These are phyloP conservation scores for Adansonia gregorii DNA, from an alignment of 441 rosid species.

Conservation along the genomic window DNA sequence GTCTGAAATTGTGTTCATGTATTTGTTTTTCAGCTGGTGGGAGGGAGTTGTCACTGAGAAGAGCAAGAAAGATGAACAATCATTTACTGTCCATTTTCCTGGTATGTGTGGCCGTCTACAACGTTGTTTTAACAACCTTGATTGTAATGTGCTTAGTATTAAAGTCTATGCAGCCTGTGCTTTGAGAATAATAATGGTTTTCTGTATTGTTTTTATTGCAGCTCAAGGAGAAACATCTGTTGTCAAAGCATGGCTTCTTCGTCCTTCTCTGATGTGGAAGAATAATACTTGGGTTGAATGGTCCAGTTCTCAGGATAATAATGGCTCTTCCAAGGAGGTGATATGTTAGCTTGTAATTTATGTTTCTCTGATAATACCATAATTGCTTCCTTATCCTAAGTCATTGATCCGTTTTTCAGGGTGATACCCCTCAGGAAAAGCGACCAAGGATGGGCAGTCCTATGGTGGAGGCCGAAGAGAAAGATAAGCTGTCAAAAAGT, in stretches of 20 bases:
- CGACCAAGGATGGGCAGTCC: conserved; percentile 60
- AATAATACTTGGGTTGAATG: conserved; percentile 89
- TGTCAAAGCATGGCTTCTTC: conserved; percentile 80
- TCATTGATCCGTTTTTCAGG: conserved; percentile 53
- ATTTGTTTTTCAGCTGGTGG: conserved; percentile 72
- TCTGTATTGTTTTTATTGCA: conserved; percentile 40
- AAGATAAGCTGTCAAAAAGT: conserved; percentile 50
- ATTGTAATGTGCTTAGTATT: conserved; percentile 8
- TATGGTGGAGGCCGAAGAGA: conserved; percentile 48
- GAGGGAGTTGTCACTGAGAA: conserved; percentile 87
- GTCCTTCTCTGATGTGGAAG: conserved; percentile 87
- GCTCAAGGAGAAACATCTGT: conserved; percentile 68
- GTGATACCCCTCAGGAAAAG: conserved; percentile 88
- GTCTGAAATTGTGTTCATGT: conserved; percentile 18
- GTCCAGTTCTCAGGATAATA: conserved; percentile 52
- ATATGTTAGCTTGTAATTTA: conserved; percentile 19
- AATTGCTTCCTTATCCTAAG: conserved; percentile 28
- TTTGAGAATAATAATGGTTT: conserved; percentile 18
- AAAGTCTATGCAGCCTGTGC: conserved; percentile 13
- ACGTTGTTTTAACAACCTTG: background rate
- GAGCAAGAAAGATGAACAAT: conserved; percentile 76
- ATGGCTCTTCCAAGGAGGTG: conserved; percentile 55
- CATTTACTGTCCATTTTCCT: conserved; percentile 73
- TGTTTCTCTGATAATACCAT: conserved; percentile 21
- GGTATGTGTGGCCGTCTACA: conserved; percentile 45